Base-by-base conservation (phyloP, 768 basidiomycete species). In the Lentinus tigrinus region DNA sequence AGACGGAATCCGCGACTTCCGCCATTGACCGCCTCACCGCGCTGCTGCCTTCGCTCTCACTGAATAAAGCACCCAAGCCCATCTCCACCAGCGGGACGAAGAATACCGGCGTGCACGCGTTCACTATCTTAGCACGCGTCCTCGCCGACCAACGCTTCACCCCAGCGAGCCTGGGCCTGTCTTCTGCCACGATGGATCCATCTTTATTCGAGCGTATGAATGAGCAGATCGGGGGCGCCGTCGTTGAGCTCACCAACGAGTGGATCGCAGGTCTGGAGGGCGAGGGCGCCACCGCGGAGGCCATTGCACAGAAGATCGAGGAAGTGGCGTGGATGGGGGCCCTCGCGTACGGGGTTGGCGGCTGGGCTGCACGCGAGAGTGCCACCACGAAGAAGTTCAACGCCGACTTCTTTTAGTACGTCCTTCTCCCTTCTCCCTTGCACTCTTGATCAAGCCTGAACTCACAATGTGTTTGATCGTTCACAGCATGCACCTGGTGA, bases 351-450 rank as follows among this genome's bases (percentile, higher is more conserved):
- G 84, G 78, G 2, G 72, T 84, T 19, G 80, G 77, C 6, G 86
- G 85, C 3, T 83, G 78, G 75, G 83, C 11, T 77, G 78, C 73
- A 71, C 74, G 54, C 65, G 73, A 53, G 69, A 34, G 51, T 2
- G 17, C 58, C 3, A 17, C 46, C 13, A 54, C 5, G 24, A 55
- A 56, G 23, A 51, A 60, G 51, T 87, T 84, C 67, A 75, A 78
- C 24, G 80, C 78, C 0, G 83, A 88, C 54, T 89, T 89, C 69
- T 80, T 82, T 74, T 52, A 76, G 86, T 88, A 58, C 62, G 85
- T 75, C 60, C 21, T 62, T 21, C 61, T 65, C 9, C 38, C 44
- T n/a, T 23, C 9, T 21, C 14, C 16, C 31, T 49, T 21, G 17
- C 7, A 39, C 49, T 5, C n/a, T n/a, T 27, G 16, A n/a, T 19